phyloP scores from a whole-genome alignment of 495 filamentous ascomycete genomes.

The Hyaloscypha variabilis region DNA sequence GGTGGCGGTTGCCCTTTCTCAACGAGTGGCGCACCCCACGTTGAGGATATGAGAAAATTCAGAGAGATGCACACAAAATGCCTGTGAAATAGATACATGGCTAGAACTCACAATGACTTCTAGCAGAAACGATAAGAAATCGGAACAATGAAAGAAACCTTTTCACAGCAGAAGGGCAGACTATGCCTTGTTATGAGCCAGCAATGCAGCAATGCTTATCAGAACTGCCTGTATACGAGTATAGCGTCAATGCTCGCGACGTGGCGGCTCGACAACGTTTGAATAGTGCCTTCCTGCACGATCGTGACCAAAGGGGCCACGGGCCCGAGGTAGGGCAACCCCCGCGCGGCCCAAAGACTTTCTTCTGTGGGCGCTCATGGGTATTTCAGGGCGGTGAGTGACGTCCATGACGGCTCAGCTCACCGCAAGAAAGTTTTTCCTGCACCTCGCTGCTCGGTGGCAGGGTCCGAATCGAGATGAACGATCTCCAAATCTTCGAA shows the following conservation, averaged over 20 bases:
- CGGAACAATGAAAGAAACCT: conserved; percentile 11
- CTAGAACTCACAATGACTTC: conserved; percentile 10
- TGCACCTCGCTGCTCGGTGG: neutral
- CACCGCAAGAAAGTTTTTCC: conserved; percentile 27
- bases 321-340: conserved; percentile 9
- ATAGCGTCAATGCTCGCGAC: conserved; percentile 26
- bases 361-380: too few species aligned
- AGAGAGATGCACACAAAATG: conserved; percentile 24
- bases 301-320: conserved; percentile 4
- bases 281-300: conserved; percentile 11
- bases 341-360: neutral
- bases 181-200: conserved; percentile 18
- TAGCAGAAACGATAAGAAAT: conserved; percentile 11
- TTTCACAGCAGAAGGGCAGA: neutral
- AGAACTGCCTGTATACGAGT: conserved; percentile 8
- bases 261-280: conserved; percentile 29
- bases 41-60: conserved; percentile 19
- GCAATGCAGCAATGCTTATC: conserved; percentile 19
- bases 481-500: conserved; percentile 15
- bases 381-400: too few species aligned
- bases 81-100: conserved; percentile 27
- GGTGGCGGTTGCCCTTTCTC: neutral
- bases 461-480: neutral
- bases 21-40: conserved; percentile 27
- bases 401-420: conserved; percentile 31